Percentiles rank a stretch among this genome's conserved stretches.
These are phyloP conservation scores for Aspergillus cejpii DNA, from an alignment of 2,329 filamentous ascomycete species.

Conservation along the genomic window DNA sequence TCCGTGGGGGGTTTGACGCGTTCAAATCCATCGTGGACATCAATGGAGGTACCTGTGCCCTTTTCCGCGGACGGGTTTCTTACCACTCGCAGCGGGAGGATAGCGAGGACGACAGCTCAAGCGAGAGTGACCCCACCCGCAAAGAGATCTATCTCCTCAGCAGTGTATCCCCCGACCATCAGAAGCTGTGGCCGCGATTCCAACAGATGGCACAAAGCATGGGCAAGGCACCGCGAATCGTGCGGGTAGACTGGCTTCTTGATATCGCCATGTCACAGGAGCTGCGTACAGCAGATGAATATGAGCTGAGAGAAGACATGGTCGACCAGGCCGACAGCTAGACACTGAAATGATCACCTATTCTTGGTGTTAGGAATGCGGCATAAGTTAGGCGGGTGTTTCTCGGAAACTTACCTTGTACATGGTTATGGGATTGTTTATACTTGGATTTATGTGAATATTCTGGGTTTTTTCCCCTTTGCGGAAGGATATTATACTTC, in stretches of 20 bases:
- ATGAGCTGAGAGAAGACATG: slow-evolving; percentile 41
- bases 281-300: slow-evolving; percentile 60
- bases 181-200: slow-evolving; percentile 72
- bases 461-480: not conserved
- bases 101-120: slow-evolving; percentile 42
- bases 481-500: not conserved
- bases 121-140: slow-evolving; percentile 54
- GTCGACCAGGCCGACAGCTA: slow-evolving; percentile 19
- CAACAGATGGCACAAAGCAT: slow-evolving; percentile 68
- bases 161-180: slow-evolving; percentile 60
- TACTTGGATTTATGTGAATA: not conserved
- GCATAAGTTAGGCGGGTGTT: not conserved
- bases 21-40: slow-evolving; percentile 80
- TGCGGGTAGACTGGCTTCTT: slow-evolving; percentile 81
- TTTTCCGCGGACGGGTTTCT: slow-evolving; percentile 68
- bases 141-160: slow-evolving; percentile 80
- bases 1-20: slow-evolving; percentile 74
- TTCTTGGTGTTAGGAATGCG: not conserved
- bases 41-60: slow-evolving; percentile 76
- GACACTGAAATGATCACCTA: not conserved
- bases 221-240: slow-evolving; percentile 73
- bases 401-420: not conserved
- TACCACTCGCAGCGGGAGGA: slow-evolving; percentile 55
- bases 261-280: slow-evolving; percentile 85
- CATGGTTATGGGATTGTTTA: not conserved